Conservation (phyloP, 352 stramenopile species). For the Pythium phragmiticola region DNA sequence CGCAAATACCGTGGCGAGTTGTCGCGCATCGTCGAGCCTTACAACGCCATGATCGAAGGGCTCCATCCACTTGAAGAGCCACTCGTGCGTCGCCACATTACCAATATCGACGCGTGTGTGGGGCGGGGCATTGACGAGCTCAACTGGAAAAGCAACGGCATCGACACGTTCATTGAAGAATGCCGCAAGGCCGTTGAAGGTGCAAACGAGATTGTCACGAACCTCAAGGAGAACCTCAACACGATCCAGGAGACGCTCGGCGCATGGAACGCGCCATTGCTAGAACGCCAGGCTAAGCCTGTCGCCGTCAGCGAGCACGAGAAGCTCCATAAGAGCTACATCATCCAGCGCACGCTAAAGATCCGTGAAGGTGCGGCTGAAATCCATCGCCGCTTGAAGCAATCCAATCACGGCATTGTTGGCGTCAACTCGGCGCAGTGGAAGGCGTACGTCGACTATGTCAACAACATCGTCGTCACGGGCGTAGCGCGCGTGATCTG, state of each 20-base stretch:
- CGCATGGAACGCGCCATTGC: conserved; percentile 91
- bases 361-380: conserved; percentile 95
- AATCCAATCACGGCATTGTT: conserved; percentile 95
- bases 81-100: conserved; percentile 93
- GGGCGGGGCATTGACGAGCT: conserved; percentile 92
- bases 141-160: conserved; percentile 95
- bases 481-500: conserved; percentile 90
- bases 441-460: conserved; percentile 97
- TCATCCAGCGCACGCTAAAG: conserved; percentile 91
- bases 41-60: conserved; percentile 96
- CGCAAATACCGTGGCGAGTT: conserved; percentile 95
- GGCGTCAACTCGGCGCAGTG: conserved; percentile 94
- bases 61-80: conserved; percentile 97
- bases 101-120: conserved; percentile 95
- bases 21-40: conserved; percentile 97
- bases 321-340: conserved; percentile 92
- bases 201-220: conserved; percentile 93
- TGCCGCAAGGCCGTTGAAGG: conserved; percentile 79
- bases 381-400: conserved; percentile 95
- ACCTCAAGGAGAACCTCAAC: conserved; percentile 96
- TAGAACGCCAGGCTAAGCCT: conserved; percentile 95
- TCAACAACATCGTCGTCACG: conserved; percentile 97
- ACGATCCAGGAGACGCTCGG: conserved; percentile 93
- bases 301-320: conserved; percentile 96
- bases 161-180: conserved; percentile 94